Evolutionary conservation across 148 eudicot species (phyloP), one percentile per base, ranked within the genome.

Genomic region (Euryodendron excelsum): DNA sequence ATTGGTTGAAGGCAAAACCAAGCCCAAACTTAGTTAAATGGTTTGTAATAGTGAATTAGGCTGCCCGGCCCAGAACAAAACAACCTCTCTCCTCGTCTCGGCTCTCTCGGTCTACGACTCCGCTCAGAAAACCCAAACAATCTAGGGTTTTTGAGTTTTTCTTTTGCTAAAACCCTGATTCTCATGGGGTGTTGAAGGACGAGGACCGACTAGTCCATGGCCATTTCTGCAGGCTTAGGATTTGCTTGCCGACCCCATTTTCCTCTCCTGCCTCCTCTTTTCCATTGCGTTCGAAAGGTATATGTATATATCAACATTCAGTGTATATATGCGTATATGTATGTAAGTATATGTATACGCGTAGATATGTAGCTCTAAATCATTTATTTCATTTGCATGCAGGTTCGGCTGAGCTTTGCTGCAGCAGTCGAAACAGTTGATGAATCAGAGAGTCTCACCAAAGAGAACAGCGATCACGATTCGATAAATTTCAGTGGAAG

Each of bases 191-290:
- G 11, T 53, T 84, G 71, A 77, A 36, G 56, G 4, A n/a, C 4
- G 74, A 36, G 56, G 4, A n/a, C 4, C 47, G 41, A 61, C 53
- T 6, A 23, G 0, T 28, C 25, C 58, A 90, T 90, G 91, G 85
- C 89, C 79, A 76, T 66, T 78, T 18, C 90, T 23, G 56, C 82
- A 28, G 75, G 80, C 30, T 69, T 81, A 41, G 84, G 84, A 5
- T 55, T 84, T 30, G 25, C 70, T 62, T 80, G 50, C 45, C 77
- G 78, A 14, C 78, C 82, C 14, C 81, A 75, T 50, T 78, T 84
- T 44, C 76, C 80, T 27, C 23, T 83, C 69, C 85, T 70, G 39
- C 66, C 78, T 45, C 83, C 83, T 80, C 62, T 87, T 25, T 67
- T 75, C 44, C 76, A 76, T 69, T 72, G 77, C 55, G 20, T 79